Evolutionary conservation across 202 grass and related monocot genomes (phyloP).

Genomic region (Digitaria exilis): DNA sequence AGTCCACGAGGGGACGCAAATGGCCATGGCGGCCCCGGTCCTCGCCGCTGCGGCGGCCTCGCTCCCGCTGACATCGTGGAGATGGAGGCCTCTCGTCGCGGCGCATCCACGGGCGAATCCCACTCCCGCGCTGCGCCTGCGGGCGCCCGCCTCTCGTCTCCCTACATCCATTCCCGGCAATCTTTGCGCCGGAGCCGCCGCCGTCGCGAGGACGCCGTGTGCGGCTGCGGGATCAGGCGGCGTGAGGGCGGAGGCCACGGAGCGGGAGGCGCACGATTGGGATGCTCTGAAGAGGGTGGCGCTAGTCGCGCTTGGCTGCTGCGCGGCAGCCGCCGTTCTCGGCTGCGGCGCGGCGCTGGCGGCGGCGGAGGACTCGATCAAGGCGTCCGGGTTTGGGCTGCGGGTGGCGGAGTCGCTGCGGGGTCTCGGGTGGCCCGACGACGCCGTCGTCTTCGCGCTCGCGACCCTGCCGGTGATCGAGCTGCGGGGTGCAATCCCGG

Average conservation of each 20-base stretch:
- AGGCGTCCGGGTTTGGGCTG: conserved; percentile 80
- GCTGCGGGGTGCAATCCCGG: too few species aligned
- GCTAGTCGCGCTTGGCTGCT: neutral
- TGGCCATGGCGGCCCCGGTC: conserved; percentile 28
- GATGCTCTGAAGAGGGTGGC: conserved; percentile 19
- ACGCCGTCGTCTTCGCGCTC: too few species aligned
- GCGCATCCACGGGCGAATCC: too few species aligned
- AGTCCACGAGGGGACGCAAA: neutral
- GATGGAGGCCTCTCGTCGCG: conserved; percentile 21
- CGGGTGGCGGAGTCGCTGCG: conserved; percentile 45
- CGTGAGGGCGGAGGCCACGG: neutral
- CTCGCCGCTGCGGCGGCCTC: neutral
- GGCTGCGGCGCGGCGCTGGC: conserved; percentile 39
- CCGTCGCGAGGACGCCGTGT: neutral
- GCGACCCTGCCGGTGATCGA: too few species aligned
- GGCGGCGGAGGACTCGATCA: conserved; percentile 72
- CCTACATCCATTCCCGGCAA: neutral
- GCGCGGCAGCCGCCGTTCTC: too few species aligned
- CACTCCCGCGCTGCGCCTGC: conserved; percentile 8
- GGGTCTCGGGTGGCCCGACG: too few species aligned
- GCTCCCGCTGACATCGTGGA: neutral
- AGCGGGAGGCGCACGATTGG: conserved; percentile 22
- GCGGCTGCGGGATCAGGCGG: neutral
- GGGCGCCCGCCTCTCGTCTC: neutral
- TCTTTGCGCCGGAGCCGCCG: neutral